Evolutionary conservation across 371 early-diverging fungal species (phyloP).

Genomic region (Funneliformis caledonium): DNA sequence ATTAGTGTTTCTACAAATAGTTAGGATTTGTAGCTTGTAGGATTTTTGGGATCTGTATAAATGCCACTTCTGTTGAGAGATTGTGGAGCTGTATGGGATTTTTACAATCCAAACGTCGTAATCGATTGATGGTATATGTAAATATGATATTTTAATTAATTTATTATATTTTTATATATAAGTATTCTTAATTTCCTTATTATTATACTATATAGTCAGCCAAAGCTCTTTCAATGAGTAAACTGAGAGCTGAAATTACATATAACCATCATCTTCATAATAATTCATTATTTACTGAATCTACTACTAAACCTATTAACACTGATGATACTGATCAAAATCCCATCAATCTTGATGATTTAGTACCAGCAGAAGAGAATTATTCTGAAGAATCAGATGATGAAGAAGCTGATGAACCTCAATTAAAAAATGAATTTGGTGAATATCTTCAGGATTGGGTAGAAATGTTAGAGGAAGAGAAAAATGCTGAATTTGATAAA

Average conservation of each 20-base stretch:
- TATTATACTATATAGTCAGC: neutral
- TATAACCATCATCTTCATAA: neutral
- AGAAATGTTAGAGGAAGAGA: conserved; percentile 7
- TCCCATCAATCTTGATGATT: neutral
- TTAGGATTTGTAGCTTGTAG: neutral
- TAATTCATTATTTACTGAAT: neutral
- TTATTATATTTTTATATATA: neutral
- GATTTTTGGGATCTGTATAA: conserved; percentile 21
- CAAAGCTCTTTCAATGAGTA: neutral
- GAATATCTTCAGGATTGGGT: neutral
- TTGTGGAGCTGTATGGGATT: conserved; percentile 17
- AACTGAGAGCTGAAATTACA: conserved; percentile 4
- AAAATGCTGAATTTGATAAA: neutral
- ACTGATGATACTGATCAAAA: neutral
- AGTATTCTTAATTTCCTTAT: neutral
- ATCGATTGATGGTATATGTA: conserved; percentile 14
- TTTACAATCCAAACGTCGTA: neutral
- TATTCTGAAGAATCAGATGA: neutral
- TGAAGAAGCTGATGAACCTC: neutral
- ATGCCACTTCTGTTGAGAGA: neutral
- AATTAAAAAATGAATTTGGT: neutral
- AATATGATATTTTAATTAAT: neutral
- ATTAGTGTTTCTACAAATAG: too few species aligned
- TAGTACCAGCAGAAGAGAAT: neutral
- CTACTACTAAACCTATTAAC: neutral